Evolutionary conservation across 768 basidiomycete genomes (phyloP).

Genomic region (Sarcodon aspratus): DNA sequence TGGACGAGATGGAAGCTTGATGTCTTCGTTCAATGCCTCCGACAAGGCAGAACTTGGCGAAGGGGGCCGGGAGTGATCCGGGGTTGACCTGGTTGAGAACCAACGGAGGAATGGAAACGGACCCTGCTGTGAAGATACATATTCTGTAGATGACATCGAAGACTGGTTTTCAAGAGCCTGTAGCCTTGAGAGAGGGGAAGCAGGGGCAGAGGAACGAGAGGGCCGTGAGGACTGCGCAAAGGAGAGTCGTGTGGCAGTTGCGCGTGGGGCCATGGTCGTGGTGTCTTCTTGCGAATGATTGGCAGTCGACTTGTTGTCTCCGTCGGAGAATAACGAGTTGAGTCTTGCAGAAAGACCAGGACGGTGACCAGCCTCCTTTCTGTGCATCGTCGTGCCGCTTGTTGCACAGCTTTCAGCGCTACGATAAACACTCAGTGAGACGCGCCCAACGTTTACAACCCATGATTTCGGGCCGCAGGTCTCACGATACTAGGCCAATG

Average conservation of each 20-base stretch:
- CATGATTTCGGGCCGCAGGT: slow-evolving; percentile 1
- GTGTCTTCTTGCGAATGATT: background rate
- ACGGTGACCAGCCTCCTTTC: too few relatives aligned
- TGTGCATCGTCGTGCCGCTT: too few relatives aligned
- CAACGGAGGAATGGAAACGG: background rate
- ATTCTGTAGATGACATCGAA: background rate
- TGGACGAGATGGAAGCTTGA: slow-evolving; percentile 14
- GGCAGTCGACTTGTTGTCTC: too few relatives aligned
- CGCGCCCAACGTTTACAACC: too few relatives aligned
- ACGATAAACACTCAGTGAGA: too few relatives aligned
- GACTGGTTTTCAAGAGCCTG: background rate
- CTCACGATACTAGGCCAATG: slow-evolving; percentile 4
- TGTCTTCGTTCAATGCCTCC: slow-evolving; percentile 17
- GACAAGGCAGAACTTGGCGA: slow-evolving; percentile 23
- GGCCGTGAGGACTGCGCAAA: background rate
- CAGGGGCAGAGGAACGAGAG: too few relatives aligned
- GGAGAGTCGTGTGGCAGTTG: background rate
- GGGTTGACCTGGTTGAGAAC: background rate
- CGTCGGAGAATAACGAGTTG: too few relatives aligned
- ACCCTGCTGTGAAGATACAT: background rate
- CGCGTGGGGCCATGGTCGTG: background rate
- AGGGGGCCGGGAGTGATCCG: background rate
- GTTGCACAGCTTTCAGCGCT: too few relatives aligned
- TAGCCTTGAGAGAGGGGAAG: too few relatives aligned
- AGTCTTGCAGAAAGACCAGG: too few relatives aligned